These are phyloP conservation scores for Gaultheria prostrata DNA, from an alignment of 148 eudicot genomes.

Conservation along the genomic window DNA sequence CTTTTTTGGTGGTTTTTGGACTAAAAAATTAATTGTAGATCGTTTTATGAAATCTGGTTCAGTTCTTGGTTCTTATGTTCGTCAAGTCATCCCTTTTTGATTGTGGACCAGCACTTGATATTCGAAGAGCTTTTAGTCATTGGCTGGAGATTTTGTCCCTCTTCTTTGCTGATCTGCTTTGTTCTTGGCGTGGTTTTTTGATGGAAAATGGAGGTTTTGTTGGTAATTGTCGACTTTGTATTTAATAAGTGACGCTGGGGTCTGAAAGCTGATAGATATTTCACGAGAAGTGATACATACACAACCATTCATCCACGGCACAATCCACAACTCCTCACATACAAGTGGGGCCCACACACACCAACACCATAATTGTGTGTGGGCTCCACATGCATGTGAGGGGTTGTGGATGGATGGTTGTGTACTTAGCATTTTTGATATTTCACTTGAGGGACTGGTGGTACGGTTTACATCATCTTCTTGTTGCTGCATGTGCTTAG, in stretches of 20 bases:
- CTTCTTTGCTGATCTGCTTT: neutral
- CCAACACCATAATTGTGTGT: too few species aligned
- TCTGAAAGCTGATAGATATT: neutral
- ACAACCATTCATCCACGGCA: too few species aligned
- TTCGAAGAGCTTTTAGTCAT: neutral
- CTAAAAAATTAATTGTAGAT: neutral
- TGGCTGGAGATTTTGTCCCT: neutral
- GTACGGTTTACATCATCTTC: neutral
- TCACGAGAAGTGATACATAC: too few species aligned
- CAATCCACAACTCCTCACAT: too few species aligned
- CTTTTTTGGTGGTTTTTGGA: constrained; percentile 10
- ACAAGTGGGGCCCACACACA: too few species aligned
- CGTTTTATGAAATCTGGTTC: constrained; percentile 5
- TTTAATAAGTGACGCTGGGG: neutral
- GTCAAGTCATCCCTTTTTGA: neutral
- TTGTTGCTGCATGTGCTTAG: neutral
- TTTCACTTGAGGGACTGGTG: too few species aligned
- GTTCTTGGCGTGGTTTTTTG: neutral
- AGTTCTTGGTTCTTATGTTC: neutral
- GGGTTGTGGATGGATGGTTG: too few species aligned
- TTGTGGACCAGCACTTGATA: neutral
- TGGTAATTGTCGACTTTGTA: neutral
- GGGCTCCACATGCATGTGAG: too few species aligned
- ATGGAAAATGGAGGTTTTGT: neutral
- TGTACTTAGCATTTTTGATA: too few species aligned